Percentiles rank a stretch among this genome's conserved stretches.
These are phyloP conservation scores for Trichoderma gracile DNA, from an alignment of 2,329 filamentous ascomycete species.

Conservation along the genomic window DNA sequence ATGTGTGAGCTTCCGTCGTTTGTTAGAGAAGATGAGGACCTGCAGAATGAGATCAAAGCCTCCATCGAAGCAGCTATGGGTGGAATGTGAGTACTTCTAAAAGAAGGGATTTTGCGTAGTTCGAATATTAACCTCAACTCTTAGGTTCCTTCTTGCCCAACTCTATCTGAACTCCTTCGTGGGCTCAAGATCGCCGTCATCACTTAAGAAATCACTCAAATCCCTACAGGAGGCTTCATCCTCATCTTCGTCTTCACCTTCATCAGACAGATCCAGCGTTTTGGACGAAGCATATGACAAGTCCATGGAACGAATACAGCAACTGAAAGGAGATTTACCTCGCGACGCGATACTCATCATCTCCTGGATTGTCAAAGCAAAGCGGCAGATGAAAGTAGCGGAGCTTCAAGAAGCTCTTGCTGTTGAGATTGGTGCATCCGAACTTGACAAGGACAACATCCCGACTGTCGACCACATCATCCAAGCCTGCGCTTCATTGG, in stretches of 20 bases:
- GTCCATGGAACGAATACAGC: constrained; percentile 46
- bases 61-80: not conserved
- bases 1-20: not conserved
- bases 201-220: not conserved
- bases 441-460: constrained; percentile 35
- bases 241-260: not conserved
- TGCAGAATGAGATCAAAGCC: not conserved
- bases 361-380: constrained; percentile 45
- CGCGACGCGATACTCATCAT: constrained; percentile 40
- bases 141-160: constrained; percentile 12
- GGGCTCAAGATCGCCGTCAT: not conserved
- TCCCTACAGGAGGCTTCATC: not conserved
- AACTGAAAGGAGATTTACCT: constrained; percentile 39
- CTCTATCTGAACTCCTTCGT: not conserved
- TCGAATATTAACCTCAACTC: not conserved
- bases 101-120: too few species aligned
- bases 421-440: constrained; percentile 32
- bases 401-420: constrained; percentile 49
- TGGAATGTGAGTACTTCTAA: constrained; percentile 4
- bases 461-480: constrained; percentile 39
- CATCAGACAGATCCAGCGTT: constrained; percentile 27
- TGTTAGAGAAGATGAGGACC: not conserved
- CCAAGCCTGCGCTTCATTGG: constrained; percentile 45
- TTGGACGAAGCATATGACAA: constrained; percentile 46
- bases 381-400: constrained; percentile 35